phyloP scores from a whole-genome alignment of 352 stramenopile species.

The Elongisporangium senticosum region DNA sequence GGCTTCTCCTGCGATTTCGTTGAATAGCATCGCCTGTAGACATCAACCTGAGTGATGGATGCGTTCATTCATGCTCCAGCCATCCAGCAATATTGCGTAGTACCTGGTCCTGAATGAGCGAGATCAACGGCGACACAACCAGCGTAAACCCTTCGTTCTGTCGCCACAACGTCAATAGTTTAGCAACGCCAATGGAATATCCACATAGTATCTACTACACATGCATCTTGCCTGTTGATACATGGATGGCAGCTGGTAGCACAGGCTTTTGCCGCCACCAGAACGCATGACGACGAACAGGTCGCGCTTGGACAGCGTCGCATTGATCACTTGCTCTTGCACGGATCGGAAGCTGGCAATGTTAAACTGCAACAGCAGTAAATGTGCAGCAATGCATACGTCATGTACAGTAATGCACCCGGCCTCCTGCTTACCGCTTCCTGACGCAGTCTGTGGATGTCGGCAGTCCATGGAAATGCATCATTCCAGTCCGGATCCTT shows the following conservation, averaged over 20 bases:
- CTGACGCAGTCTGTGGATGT: slow-evolving; percentile 23
- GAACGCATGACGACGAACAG: slow-evolving; percentile 93
- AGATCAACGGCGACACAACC: slow-evolving; percentile 90
- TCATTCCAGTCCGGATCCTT: slow-evolving; percentile 27
- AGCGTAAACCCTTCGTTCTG: slow-evolving; percentile 75
- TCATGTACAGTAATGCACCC: neutral
- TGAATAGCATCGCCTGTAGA: slow-evolving; percentile 61
- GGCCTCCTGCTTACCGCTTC: slow-evolving; percentile 10
- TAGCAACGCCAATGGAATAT: neutral
- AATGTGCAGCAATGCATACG: neutral
- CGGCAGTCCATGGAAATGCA: slow-evolving; percentile 34
- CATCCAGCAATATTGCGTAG: neutral
- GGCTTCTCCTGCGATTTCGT: slow-evolving; percentile 51
- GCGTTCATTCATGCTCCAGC: slow-evolving; percentile 1
- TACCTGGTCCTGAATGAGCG: slow-evolving; percentile 91
- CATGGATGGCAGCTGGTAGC: slow-evolving; percentile 87
- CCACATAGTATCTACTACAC: neutral
- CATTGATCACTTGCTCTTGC: slow-evolving; percentile 90
- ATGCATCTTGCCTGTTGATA: slow-evolving; percentile 37
- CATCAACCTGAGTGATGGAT: neutral
- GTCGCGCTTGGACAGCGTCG: slow-evolving; percentile 83
- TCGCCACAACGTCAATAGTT: neutral
- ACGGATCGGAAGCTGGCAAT: slow-evolving; percentile 84
- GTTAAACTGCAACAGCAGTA: slow-evolving; percentile 42
- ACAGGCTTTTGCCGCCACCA: slow-evolving; percentile 82